These are phyloP conservation scores for Cupressus sempervirens DNA, from an alignment of 75 land plant species.

Conservation along the genomic window DNA sequence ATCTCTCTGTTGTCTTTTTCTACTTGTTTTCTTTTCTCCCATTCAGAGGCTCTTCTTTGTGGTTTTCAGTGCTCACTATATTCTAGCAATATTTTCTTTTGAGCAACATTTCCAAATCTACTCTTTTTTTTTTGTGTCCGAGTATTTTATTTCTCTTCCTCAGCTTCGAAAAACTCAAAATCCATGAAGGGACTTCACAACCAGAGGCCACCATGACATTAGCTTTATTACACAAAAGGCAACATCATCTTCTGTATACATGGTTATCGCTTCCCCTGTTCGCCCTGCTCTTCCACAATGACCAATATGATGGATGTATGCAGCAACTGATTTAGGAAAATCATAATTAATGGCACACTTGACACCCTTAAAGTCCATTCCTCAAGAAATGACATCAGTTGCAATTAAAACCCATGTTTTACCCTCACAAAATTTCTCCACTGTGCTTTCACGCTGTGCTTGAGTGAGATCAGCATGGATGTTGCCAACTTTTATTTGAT, in stretches of 20 bases:
- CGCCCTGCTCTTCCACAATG: constrained; percentile 94
- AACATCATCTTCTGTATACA: constrained; percentile 85
- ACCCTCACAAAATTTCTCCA: constrained; percentile 86
- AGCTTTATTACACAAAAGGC: constrained; percentile 77
- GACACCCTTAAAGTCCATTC: constrained; percentile 97
- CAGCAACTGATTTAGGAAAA: constrained; percentile 67
- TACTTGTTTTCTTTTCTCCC: too few species aligned
- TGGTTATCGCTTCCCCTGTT: constrained; percentile 74
- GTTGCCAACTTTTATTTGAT: constrained; percentile 64
- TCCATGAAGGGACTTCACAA: constrained; percentile 93
- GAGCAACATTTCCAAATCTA: too few species aligned
- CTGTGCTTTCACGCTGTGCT: constrained; percentile 78
- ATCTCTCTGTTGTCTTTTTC: too few species aligned
- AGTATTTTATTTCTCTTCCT: constrained; percentile 56
- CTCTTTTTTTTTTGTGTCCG: too few species aligned
- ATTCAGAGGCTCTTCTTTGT: too few species aligned
- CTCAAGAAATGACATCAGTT: constrained; percentile 88
- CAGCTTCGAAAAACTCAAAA: constrained; percentile 56
- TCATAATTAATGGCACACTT: constrained; percentile 72
- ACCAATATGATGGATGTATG: constrained; percentile 95
- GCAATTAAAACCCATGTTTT: constrained; percentile 95
- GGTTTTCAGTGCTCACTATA: too few species aligned
- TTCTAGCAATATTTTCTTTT: too few species aligned
- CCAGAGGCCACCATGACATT: constrained; percentile 85
- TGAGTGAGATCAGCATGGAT: constrained; percentile 93